Evolutionary conservation across 1,284 basidiomycete genomes (phyloP).

Genomic region (Malassezia furfur): DNA sequence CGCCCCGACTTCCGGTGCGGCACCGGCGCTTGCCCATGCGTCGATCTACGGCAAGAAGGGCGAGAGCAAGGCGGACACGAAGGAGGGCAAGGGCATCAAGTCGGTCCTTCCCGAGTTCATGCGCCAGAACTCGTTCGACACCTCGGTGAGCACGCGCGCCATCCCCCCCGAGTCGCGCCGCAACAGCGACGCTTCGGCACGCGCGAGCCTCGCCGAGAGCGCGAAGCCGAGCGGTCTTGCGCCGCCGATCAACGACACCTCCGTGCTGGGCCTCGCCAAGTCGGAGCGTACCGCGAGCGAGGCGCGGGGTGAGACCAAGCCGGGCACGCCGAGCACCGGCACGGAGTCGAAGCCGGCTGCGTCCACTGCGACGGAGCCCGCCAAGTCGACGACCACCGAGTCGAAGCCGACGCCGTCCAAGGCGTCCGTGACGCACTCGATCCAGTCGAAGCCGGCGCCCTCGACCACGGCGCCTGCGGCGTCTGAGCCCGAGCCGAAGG

Average conservation of each 20-base stretch:
- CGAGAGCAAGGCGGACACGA: background rate
- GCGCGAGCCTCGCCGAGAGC: background rate
- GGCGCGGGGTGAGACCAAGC: background rate
- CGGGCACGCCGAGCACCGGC: background rate
- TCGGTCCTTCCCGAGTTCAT: background rate
- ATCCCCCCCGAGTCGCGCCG: constrained; percentile 4
- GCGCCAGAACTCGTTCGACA: constrained; percentile 8
- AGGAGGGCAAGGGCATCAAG: background rate
- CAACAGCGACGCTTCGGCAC: background rate
- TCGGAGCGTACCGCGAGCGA: background rate
- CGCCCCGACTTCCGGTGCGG: background rate
- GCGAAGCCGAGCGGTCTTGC: background rate
- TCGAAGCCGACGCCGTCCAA: background rate
- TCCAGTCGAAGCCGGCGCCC: background rate
- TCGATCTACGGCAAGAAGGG: background rate
- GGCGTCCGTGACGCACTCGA: constrained; percentile 1
- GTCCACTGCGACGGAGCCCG: background rate
- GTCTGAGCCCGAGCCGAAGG: too few relatives aligned
- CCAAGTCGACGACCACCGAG: background rate
- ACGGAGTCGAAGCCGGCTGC: background rate
- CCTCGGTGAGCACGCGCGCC: constrained; percentile 5
- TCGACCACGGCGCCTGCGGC: background rate
- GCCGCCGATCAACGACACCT: background rate
- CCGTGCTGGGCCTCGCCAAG: background rate
- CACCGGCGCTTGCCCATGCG: background rate